Evolutionary conservation across 176 grass and related monocot species (phyloP).

Genomic region (Carex parvula): DNA sequence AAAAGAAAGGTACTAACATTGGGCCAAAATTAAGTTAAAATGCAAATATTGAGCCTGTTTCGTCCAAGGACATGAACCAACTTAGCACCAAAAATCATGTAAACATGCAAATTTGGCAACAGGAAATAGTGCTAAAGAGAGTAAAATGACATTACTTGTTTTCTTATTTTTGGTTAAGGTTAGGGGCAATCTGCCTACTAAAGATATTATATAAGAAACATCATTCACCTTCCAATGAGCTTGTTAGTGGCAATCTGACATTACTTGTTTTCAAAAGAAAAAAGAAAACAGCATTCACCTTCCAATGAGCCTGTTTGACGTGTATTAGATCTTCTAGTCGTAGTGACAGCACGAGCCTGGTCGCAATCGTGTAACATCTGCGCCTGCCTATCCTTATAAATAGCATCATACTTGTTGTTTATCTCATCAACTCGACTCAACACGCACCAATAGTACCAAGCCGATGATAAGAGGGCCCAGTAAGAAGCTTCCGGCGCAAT

Average conservation of each 20-base stretch:
- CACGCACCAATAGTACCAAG: not conserved
- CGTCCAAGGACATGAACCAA: not conserved
- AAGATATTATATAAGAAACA: too few relatives aligned
- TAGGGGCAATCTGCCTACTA: too few relatives aligned
- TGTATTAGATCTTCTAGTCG: not conserved
- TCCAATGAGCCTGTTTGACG: not conserved
- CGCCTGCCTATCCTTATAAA: not conserved
- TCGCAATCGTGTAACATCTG: not conserved
- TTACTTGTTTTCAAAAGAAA: not conserved
- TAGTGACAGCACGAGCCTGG: not conserved
- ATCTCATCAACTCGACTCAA: slow-evolving; percentile 21
- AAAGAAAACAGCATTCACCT: not conserved
- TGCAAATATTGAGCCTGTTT: not conserved
- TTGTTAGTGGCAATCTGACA: too few relatives aligned
- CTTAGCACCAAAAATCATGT: not conserved
- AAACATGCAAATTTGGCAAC: not conserved
- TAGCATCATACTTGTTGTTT: not conserved
- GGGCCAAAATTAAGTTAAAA: not conserved
- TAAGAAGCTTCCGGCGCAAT: not conserved
- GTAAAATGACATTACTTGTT: not conserved
- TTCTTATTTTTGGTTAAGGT: not conserved
- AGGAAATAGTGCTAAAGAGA: not conserved
- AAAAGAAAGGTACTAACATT: too few relatives aligned
- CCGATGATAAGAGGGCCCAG: not conserved
- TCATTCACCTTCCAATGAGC: too few relatives aligned